Evolutionary conservation across 352 stramenopile species (phyloP), one percentile per base, ranked within the genome.

Genomic region (Phytophthora meadii): DNA sequence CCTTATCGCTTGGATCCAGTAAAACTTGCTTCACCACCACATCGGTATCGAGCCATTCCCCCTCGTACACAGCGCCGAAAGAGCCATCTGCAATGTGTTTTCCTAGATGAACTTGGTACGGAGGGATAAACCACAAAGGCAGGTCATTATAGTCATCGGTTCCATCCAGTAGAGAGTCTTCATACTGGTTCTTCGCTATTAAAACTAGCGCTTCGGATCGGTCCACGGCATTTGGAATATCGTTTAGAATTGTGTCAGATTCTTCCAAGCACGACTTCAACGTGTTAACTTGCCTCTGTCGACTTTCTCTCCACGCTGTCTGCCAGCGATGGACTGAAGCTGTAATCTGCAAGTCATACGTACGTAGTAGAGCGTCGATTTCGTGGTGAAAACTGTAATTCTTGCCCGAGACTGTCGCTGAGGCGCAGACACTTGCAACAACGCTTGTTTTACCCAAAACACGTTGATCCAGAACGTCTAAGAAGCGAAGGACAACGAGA

Each of bases 371-470:
- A 22, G 12, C 15, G 24, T 69, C 61, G n/a, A 69, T 63, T 12
- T 69, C 53, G 30, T 69, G 46, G 47, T 69, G 61, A 8, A 63
- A 57, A 30, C 53, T 57, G 34, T 69, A 69, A 37, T 69, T 69
- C 15, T 57, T 62, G 4, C 46, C 45, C 14, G 61, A 53, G 11
- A 69, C 24, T 28, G 61, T 58, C 27, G 42, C 22, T 12, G 61
- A 63, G 19, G 53, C 61, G 24, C 61, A 63, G 24, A 68, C 46
- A 15, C 14, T 49, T 8, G 42, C 30, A 27, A 56, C 53, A 19
- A 36, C 24, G 32, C 45, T 49, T 10, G 11, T n/a, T n/a, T 22
- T 4, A 12, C 36, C 34, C 11, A 53, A 48, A 32, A n/a, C 4
- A 40, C 32, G 19, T 28, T 54, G 53, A n/a, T 69, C 61, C 11